Evolutionary conservation across 257 asterid species (phyloP), one percentile per base, ranked within the genome.

Genomic region (Eucommia ulmoides): DNA sequence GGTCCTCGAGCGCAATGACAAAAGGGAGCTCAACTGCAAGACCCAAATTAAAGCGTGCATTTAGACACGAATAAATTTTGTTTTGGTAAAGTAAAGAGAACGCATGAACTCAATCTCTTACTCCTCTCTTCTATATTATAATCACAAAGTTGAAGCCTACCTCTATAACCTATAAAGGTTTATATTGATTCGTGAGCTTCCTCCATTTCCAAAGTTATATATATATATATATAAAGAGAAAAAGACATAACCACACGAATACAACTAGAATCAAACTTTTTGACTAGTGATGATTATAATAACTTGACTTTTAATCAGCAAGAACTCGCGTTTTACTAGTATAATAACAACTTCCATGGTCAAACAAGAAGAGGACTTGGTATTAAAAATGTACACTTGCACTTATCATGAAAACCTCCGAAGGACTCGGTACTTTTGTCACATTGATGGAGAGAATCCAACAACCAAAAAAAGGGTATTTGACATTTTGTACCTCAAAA

Each of bases 241-340:
- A 64, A 54, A 69, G 72, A 61, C 26, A 63, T 51, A 66, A 61
- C 71, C 71, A 54, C 60, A 19, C 17, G 64, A 73, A 57, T 73
- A 51, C 64, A 66, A 50, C 68, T 54, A 72, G 71, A 70, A 72
- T 64, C 62, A 65, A 26, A n/a, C n/a, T 78, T 69, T 75, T 45
- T 66, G 55, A 51, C 55, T 46, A 58, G 50, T 41, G 56, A 42
- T 45, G 58, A 25, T 23, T 50, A 26, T 54, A 48, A 50, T 26
- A 46, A 54, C 58, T 29, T 20, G 53, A 35, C 57, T 68, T 51
- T 49, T 23, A 65, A 20, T 51, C 41, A 26, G 55, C 20, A 16
- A 19, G 19, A 2, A 42, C 8, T 42, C 0, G 7, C 0, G 7
- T 15, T 42, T 42, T 6, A 16, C 3, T 42, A 16, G n/a, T 42